These are phyloP conservation scores for Solanum hybrid DNA, from an alignment of 305 asterid genomes.

Conservation along the genomic window DNA sequence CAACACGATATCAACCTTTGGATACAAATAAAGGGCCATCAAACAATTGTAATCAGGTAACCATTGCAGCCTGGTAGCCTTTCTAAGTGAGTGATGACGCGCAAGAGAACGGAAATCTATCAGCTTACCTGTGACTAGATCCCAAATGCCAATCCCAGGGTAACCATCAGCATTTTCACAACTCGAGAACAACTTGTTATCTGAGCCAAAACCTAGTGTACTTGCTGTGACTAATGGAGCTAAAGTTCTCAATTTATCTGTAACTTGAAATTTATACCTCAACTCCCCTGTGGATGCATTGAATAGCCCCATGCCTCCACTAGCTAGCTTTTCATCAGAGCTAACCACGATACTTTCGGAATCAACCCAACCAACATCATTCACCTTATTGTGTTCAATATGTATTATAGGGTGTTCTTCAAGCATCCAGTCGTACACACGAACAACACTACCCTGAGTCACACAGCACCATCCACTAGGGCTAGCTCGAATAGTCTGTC, in stretches of 20 bases:
- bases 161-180: not conserved
- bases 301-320: not conserved
- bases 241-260: not conserved
- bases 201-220: conserved; percentile 8
- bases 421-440: not conserved
- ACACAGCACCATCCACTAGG: conserved; percentile 73
- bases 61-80: not conserved
- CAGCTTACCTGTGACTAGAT: not conserved
- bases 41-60: not conserved
- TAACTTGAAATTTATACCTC: not conserved
- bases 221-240: not conserved
- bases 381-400: not conserved
- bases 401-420: not conserved
- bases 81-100: not conserved
- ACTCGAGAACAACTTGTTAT: not conserved
- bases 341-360: not conserved
- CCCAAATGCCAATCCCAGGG: not conserved
- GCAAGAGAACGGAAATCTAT: not conserved
- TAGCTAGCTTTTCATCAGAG: not conserved
- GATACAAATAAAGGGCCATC: not conserved
- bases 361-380: not conserved
- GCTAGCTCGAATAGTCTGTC: conserved; percentile 36
- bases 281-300: not conserved
- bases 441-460: conserved; percentile 7
- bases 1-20: not conserved